A percentile compares a stretch with the other conserved stretches of the same genome.
Evolutionary conservation across 163 green algal genomes (phyloP).

Genomic region (Volvox carteri): DNA sequence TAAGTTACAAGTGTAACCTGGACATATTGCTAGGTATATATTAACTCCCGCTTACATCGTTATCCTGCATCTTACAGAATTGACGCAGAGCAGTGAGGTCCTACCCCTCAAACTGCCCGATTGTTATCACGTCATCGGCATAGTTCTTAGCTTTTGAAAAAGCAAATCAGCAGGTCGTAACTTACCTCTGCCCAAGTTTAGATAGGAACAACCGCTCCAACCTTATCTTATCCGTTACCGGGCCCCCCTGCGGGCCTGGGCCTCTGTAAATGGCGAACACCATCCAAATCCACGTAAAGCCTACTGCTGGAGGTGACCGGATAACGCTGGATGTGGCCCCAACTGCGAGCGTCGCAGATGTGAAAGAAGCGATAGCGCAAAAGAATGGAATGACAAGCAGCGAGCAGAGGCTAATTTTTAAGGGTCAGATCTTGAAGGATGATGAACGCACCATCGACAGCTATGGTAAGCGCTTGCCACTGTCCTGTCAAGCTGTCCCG

Average conservation of each 20-base stretch:
- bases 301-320: constrained; percentile 45
- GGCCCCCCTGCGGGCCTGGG: constrained; percentile 26
- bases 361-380: constrained; percentile 76
- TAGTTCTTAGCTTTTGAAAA: constrained; percentile 15
- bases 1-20: too few relatives aligned
- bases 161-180: background rate
- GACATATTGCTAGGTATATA: too few relatives aligned
- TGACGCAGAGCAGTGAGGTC: background rate
- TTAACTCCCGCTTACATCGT: too few relatives aligned
- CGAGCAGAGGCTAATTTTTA: constrained; percentile 90
- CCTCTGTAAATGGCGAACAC: background rate
- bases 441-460: constrained; percentile 82
- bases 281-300: constrained; percentile 48
- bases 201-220: constrained; percentile 19
- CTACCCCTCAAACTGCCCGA: background rate
- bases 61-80: too few relatives aligned
- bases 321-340: constrained; percentile 61
- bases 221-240: constrained; percentile 42
- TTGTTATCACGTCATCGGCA: background rate
- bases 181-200: background rate
- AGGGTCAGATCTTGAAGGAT: constrained; percentile 87
- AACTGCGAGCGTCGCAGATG: constrained; percentile 68
- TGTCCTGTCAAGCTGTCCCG: background rate
- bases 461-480: constrained; percentile 77
- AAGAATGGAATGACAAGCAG: constrained; percentile 60